Evolutionary conservation across 352 stramenopile species (phyloP).

Genomic region (Phytophthora sp.): DNA sequence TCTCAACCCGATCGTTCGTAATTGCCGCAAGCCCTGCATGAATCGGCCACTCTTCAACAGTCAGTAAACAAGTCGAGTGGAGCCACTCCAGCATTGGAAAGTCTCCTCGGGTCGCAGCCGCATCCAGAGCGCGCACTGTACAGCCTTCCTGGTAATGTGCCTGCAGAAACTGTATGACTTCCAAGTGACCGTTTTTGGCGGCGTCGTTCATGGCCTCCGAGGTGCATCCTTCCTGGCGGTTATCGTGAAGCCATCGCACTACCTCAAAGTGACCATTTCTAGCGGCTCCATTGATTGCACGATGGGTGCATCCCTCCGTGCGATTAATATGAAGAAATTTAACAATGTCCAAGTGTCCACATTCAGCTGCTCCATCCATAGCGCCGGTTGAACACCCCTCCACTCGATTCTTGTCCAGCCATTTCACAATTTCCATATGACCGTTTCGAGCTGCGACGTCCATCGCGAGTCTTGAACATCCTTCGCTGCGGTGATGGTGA

Average conservation of each 20-base stretch:
- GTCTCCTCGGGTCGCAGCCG: constrained; percentile 22
- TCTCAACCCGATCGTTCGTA: constrained; percentile 28
- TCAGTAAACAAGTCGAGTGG: background rate
- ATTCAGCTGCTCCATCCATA: constrained; percentile 41
- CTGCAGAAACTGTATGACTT: constrained; percentile 39
- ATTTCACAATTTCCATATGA: constrained; percentile 37
- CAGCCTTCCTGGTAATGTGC: constrained; percentile 24
- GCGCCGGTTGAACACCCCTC: constrained; percentile 37
- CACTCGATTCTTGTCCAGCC: constrained; percentile 29
- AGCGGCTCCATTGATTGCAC: constrained; percentile 45
- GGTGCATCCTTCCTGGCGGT: constrained; percentile 41
- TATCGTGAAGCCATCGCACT: constrained; percentile 39
- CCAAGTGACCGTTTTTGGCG: constrained; percentile 29
- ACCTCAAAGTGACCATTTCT: constrained; percentile 35
- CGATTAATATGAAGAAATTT: constrained; percentile 32
- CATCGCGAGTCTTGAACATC: constrained; percentile 38
- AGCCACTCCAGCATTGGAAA: constrained; percentile 40
- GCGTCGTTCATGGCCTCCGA: constrained; percentile 43
- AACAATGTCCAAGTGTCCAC: constrained; percentile 33
- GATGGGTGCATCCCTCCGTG: constrained; percentile 26
- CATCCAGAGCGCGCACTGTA: constrained; percentile 30
- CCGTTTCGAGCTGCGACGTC: constrained; percentile 32
- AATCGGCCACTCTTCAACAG: constrained; percentile 23
- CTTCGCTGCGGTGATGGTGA: constrained; percentile 38
- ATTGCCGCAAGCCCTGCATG: constrained; percentile 30